phyloP scores from a whole-genome alignment of 179 eudicot genomes.

The Sideroxylon spinosum region DNA sequence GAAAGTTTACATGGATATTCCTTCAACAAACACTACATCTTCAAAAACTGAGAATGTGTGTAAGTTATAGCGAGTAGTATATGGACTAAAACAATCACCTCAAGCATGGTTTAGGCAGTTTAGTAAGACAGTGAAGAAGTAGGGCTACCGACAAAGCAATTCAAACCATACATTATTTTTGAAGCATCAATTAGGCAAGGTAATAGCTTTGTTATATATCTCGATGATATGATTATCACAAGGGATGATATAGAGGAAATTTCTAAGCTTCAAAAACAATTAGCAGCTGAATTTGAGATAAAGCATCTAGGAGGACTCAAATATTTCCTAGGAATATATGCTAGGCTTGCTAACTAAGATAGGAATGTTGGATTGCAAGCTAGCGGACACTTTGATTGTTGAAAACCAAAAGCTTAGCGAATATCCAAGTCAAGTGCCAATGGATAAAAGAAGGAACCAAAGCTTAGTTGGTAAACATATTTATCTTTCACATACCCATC shows the following conservation, averaged over 20 bases:
- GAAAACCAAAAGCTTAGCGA: too few relatives aligned
- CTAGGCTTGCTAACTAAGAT: too few relatives aligned
- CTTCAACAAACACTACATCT: background rate
- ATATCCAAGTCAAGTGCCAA: too few relatives aligned
- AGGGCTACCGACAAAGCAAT: background rate
- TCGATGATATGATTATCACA: background rate
- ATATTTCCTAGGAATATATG: too few relatives aligned
- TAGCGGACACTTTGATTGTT: too few relatives aligned
- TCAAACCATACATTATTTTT: background rate
- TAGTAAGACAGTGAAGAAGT: background rate
- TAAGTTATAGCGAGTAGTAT: background rate
- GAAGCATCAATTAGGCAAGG: background rate
- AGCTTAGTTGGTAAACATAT: too few relatives aligned
- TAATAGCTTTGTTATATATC: background rate
- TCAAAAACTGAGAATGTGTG: background rate
- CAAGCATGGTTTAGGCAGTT: background rate
- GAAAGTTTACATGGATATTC: background rate
- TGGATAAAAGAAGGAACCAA: too few relatives aligned
- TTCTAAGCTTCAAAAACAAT: background rate
- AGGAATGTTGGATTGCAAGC: too few relatives aligned
- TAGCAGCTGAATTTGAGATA: too few relatives aligned
- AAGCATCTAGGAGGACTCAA: too few relatives aligned
- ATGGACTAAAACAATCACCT: background rate
- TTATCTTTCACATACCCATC: too few relatives aligned
- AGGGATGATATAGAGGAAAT: background rate